Evolutionary conservation across 768 basidiomycete species (phyloP).

Genomic region (Suillus plorans): DNA sequence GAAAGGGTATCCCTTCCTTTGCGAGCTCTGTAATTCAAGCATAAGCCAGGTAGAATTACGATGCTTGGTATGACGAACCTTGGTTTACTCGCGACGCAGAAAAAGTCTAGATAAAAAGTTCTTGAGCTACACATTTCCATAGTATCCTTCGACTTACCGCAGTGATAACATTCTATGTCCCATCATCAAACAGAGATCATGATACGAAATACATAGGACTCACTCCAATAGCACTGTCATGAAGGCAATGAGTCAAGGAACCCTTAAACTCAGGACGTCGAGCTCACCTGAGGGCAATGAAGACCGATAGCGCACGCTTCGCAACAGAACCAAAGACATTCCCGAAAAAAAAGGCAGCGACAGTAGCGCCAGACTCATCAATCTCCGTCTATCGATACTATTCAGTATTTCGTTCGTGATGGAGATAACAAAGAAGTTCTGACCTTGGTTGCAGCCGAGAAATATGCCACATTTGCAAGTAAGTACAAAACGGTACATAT

Average conservation of each 20-base stretch:
- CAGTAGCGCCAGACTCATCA: conserved; percentile 46
- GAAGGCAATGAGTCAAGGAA: background rate
- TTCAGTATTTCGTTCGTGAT: background rate
- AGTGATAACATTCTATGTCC: conserved; percentile 31
- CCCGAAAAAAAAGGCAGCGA: conserved; percentile 57
- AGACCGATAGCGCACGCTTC: conserved; percentile 52
- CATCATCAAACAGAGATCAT: background rate
- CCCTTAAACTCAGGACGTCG: background rate
- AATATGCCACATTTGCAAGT: conserved; percentile 59
- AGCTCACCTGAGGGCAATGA: conserved; percentile 53
- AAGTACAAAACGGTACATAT: conserved; percentile 54
- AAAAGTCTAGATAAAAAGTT: conserved; percentile 41
- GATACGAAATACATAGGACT: conserved; percentile 1
- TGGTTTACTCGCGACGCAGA: conserved; percentile 53
- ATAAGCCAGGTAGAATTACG: too few species aligned
- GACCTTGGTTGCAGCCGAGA: conserved; percentile 36
- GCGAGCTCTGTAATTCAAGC: conserved; percentile 43
- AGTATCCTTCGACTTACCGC: conserved; percentile 19
- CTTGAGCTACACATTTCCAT: background rate
- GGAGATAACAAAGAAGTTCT: background rate
- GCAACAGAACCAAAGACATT: conserved; percentile 59
- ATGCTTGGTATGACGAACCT: conserved; percentile 25
- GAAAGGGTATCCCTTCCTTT: conserved; percentile 60
- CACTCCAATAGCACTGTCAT: conserved; percentile 36
- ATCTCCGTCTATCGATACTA: conserved; percentile 39